Conservation (phyloP, 108 stramenopile species). For the Nannochloropsis gaditana region DNA sequence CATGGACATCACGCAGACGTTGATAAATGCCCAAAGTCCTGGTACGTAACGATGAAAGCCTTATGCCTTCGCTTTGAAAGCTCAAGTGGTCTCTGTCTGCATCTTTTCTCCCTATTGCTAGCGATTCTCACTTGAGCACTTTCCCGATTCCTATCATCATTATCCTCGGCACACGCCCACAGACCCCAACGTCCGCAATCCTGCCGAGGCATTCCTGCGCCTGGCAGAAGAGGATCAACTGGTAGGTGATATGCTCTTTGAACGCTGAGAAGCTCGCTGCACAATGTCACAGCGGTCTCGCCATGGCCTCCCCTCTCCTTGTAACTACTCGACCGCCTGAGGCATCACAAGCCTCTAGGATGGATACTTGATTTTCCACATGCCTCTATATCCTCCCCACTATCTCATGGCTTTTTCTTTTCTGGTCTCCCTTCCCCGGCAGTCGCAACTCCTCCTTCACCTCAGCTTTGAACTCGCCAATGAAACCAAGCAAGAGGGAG, state of each 20-base stretch:
- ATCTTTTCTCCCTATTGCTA: background rate
- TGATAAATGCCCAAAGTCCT: background rate
- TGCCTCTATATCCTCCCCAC: background rate
- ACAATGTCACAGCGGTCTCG: background rate
- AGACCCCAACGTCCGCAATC: conserved; percentile 45
- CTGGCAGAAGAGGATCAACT: conserved; percentile 29
- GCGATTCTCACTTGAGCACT: background rate
- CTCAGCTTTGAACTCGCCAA: conserved; percentile 43
- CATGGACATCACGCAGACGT: conserved; percentile 15
- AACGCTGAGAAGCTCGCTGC: background rate
- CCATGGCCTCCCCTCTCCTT: background rate
- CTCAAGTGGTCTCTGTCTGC: background rate
- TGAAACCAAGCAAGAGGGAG: conserved; percentile 41
- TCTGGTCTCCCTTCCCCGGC: background rate
- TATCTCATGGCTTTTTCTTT: background rate
- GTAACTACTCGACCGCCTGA: background rate
- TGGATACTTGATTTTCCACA: background rate
- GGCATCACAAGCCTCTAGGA: background rate
- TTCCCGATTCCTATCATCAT: background rate
- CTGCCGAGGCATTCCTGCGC: conserved; percentile 39
- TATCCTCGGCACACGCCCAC: conserved; percentile 6
- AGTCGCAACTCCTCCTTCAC: conserved; percentile 40
- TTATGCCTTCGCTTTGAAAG: background rate
- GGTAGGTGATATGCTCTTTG: conserved; percentile 19
- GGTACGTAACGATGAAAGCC: background rate